Percentiles rank a stretch among this genome's conserved stretches.
Conservation (phyloP, 2,329 filamentous ascomycete genomes). For the Ophiostoma piceae region DNA sequence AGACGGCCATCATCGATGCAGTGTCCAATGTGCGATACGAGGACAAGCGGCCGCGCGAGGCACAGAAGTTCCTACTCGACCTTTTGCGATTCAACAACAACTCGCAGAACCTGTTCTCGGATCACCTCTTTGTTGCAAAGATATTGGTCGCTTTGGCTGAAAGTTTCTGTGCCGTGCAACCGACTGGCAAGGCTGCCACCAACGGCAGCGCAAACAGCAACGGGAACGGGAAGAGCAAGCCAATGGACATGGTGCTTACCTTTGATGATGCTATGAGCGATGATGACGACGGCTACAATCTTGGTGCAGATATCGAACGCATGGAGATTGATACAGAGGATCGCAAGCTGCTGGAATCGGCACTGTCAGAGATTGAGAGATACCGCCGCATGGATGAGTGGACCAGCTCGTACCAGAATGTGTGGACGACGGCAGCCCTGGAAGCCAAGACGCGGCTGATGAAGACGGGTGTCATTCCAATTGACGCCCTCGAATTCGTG, state of each 20-base stretch:
- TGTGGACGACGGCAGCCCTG: constrained; percentile 58
- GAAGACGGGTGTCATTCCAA: constrained; percentile 57
- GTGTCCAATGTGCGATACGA: constrained; percentile 74
- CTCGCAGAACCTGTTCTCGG: constrained; percentile 79
- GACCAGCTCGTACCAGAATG: constrained; percentile 62
- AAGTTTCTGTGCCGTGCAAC: constrained; percentile 46
- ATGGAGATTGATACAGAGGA: constrained; percentile 36
- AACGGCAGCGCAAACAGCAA: constrained; percentile 25
- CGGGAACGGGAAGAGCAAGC: not conserved
- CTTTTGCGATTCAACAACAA: constrained; percentile 94
- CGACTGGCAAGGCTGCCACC: not conserved
- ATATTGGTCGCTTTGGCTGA: constrained; percentile 62
- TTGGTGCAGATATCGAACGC: constrained; percentile 39
- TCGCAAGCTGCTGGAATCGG: constrained; percentile 46
- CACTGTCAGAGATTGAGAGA: constrained; percentile 60
- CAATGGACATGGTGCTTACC: constrained; percentile 34
- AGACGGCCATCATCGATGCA: constrained; percentile 74
- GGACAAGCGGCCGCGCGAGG: constrained; percentile 71
- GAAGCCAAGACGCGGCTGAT: constrained; percentile 58
- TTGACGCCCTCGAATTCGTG: constrained; percentile 51
- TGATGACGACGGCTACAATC: constrained; percentile 29
- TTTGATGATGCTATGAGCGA: constrained; percentile 33
- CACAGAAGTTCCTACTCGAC: constrained; percentile 79
- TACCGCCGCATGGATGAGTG: constrained; percentile 65
- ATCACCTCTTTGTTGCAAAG: constrained; percentile 80